Evolutionary conservation across 495 filamentous ascomycete species (phyloP).

Genomic region (Achaetomiella virescens): DNA sequence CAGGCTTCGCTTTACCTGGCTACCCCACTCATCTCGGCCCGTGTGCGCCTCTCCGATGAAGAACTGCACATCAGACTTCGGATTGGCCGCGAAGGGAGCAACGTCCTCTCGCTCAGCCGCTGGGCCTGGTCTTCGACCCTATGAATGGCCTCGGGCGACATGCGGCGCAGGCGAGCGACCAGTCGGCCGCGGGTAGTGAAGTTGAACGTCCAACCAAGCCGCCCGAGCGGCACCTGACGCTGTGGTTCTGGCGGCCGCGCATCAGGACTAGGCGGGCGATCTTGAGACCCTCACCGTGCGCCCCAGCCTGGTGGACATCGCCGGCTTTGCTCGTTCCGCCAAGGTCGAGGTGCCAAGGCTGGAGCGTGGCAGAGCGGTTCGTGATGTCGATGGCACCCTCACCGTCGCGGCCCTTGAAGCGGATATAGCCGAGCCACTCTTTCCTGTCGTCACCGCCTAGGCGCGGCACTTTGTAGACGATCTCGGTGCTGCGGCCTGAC

Average conservation of each 20-base stretch:
- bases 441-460: background rate
- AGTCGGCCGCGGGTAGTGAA: constrained; percentile 13
- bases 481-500: constrained; percentile 11
- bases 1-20: background rate
- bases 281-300: constrained; percentile 24
- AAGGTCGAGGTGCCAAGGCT: constrained; percentile 17
- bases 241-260: constrained; percentile 16
- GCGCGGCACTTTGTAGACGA: constrained; percentile 7
- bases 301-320: constrained; percentile 13
- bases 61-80: background rate
- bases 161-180: background rate
- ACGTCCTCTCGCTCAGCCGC: background rate
- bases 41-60: background rate
- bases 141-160: constrained; percentile 17
- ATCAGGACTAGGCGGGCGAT: constrained; percentile 18
- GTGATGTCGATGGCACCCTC: constrained; percentile 18
- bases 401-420: constrained; percentile 10
- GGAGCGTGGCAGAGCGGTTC: constrained; percentile 15
- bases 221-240: constrained; percentile 15
- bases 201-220: constrained; percentile 19
- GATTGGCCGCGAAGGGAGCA: background rate
- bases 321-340: constrained; percentile 15
- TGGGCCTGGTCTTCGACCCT: background rate
- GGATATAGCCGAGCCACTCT: constrained; percentile 18
- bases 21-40: background rate